These are phyloP conservation scores for Fusarium sp. DNA, from an alignment of 2,329 filamentous ascomycete species.

Conservation along the genomic window DNA sequence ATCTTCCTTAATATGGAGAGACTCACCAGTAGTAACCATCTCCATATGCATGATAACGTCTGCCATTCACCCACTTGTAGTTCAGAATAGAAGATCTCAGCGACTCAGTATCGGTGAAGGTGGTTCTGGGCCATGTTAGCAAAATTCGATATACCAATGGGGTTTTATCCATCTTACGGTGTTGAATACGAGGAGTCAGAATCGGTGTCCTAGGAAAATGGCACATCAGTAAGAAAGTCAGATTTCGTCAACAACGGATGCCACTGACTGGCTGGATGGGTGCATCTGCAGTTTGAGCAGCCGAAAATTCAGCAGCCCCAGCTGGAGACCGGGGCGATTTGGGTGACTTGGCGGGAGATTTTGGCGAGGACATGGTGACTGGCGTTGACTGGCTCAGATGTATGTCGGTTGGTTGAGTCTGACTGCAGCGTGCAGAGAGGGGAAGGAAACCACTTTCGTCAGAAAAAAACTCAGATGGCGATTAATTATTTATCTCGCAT, in stretches of 20 bases:
- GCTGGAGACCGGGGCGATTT: neutral
- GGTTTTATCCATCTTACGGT: neutral
- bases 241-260: neutral
- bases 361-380: neutral
- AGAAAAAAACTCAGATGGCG: slow-evolving; percentile 17
- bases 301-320: neutral
- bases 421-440: neutral
- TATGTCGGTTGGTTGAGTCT: neutral
- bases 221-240: neutral
- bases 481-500: slow-evolving; percentile 22
- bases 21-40: slow-evolving; percentile 24
- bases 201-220: slow-evolving; percentile 14
- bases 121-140: neutral
- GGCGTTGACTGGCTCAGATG: neutral
- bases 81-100: slow-evolving; percentile 18
- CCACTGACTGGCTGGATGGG: slow-evolving; percentile 7
- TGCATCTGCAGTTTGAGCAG: neutral
- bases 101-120: slow-evolving; percentile 23
- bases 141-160: neutral
- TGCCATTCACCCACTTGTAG: slow-evolving; percentile 29
- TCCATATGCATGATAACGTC: slow-evolving; percentile 23
- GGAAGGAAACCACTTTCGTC: neutral
- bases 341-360: neutral
- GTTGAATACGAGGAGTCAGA: slow-evolving; percentile 23
- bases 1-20: rapidly evolving